These are phyloP conservation scores for Clonostachys sp. DNA, from an alignment of 2,329 filamentous ascomycete genomes.

Conservation along the genomic window DNA sequence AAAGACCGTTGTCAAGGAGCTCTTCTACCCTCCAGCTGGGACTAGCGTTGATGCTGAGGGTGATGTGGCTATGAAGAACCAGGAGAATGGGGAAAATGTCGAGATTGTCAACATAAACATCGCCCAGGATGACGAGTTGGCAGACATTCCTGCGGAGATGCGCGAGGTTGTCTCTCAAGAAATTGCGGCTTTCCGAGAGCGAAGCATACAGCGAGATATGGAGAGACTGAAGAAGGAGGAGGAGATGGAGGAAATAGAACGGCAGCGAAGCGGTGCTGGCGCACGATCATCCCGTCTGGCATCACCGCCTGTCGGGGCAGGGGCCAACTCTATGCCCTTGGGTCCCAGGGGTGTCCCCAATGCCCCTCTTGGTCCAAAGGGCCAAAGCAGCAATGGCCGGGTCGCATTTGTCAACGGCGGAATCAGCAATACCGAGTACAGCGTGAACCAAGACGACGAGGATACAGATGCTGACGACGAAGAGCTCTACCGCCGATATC, in stretches of 20 bases:
- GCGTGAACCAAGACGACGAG: constrained; percentile 69
- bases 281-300: constrained; percentile 62
- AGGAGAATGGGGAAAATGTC: constrained; percentile 57
- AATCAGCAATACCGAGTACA: constrained; percentile 53
- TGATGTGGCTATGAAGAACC: constrained; percentile 67
- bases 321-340: constrained; percentile 53
- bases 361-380: constrained; percentile 63
- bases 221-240: constrained; percentile 87
- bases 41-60: constrained; percentile 54
- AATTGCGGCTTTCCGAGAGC: constrained; percentile 89
- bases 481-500: constrained; percentile 71
- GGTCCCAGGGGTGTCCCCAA: constrained; percentile 50
- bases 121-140: constrained; percentile 84
- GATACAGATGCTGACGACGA: constrained; percentile 84
- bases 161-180: constrained; percentile 90
- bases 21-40: constrained; percentile 62
- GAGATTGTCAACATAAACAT: constrained; percentile 90
- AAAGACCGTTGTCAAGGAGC: constrained; percentile 60
- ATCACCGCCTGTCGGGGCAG: constrained; percentile 61
- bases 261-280: constrained; percentile 61
- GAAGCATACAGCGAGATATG: constrained; percentile 82
- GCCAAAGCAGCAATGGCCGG: constrained; percentile 58
- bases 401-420: constrained; percentile 75
- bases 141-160: constrained; percentile 95
- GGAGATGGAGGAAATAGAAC: constrained; percentile 83